A percentile compares a stretch with the other conserved stretches of the same genome.
These are phyloP conservation scores for Xylariales sp. DNA, from an alignment of 2,329 filamentous ascomycete genomes.

Conservation along the genomic window DNA sequence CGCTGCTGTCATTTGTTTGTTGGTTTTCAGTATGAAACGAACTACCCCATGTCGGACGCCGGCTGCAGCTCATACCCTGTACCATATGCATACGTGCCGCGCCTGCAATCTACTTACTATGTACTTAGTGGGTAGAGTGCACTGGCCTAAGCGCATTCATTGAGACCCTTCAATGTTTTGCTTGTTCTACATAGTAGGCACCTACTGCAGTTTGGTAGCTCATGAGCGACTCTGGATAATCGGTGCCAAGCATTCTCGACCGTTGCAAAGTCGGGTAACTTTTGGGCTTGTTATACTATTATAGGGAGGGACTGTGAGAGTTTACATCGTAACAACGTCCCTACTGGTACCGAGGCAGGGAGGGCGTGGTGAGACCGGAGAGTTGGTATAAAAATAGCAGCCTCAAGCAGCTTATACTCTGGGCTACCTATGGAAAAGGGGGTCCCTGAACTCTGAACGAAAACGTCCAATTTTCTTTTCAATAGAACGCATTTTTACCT, in stretches of 20 bases:
- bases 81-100: constrained; percentile 15
- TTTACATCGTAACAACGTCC: too few relatives aligned
- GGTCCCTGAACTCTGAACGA: constrained; percentile 8
- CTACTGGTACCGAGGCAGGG: too few relatives aligned
- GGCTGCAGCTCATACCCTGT: constrained; percentile 12
- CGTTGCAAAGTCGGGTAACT: too few relatives aligned
- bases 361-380: not conserved
- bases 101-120: constrained; percentile 22
- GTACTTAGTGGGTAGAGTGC: not conserved
- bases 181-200: not conserved
- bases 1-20: constrained; percentile 14
- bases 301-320: too few relatives aligned
- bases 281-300: too few relatives aligned
- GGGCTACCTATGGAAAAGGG: constrained; percentile 12
- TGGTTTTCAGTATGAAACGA: constrained; percentile 27
- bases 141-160: not conserved
- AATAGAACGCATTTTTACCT: too few relatives aligned
- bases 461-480: not conserved
- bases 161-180: not conserved
- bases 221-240: not conserved
- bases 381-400: constrained; percentile 32
- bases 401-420: not conserved
- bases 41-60: constrained; percentile 23
- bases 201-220: not conserved
- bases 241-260: too few relatives aligned